Conservation (phyloP, 371 early-diverging fungal species). For the Syncephalis plumigaleata region DNA sequence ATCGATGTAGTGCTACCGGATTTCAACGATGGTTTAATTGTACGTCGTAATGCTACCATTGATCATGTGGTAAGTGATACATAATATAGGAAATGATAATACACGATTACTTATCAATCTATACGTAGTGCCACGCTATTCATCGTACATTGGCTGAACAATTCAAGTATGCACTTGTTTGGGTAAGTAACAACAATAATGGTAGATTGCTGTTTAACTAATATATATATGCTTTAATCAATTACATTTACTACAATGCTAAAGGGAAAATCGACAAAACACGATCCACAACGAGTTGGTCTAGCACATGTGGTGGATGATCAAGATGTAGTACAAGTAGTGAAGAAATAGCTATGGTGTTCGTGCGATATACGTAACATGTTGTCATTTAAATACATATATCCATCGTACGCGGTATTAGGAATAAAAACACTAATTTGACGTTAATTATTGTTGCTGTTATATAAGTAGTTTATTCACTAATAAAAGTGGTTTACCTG, state of each 20-base stretch:
- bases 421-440: too few relatives aligned
- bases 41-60: slow-evolving; percentile 74
- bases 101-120: background rate
- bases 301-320: slow-evolving; percentile 83
- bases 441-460: too few relatives aligned
- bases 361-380: too few relatives aligned
- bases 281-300: slow-evolving; percentile 93
- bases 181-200: slow-evolving; percentile 32
- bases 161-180: slow-evolving; percentile 91
- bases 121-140: slow-evolving; percentile 64
- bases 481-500: too few relatives aligned
- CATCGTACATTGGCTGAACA: slow-evolving; percentile 84
- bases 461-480: too few relatives aligned
- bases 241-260: too few relatives aligned
- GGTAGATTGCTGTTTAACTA: slow-evolving; percentile 3
- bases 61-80: slow-evolving; percentile 57
- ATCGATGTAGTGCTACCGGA: slow-evolving; percentile 61
- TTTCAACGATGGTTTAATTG: slow-evolving; percentile 88
- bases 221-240: background rate
- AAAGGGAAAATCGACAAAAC: slow-evolving; percentile 81
- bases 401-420: too few relatives aligned
- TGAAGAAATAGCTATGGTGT: slow-evolving; percentile 2
- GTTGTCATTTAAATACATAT: too few relatives aligned
- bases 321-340: slow-evolving; percentile 85
- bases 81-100: background rate